phyloP scores from a whole-genome alignment of 73 alveolate species.

The Paramecium octaurelia region DNA sequence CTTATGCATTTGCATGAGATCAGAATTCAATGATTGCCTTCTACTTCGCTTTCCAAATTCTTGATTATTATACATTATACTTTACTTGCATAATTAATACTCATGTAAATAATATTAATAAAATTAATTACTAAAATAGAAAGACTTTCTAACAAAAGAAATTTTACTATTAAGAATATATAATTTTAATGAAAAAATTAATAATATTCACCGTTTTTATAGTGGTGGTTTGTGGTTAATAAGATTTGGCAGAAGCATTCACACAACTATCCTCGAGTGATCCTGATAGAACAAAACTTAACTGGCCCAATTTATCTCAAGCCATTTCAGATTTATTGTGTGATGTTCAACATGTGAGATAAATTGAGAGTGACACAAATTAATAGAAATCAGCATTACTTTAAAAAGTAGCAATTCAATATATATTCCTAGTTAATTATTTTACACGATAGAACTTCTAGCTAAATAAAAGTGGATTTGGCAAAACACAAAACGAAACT shows the following conservation, averaged over 20 bases:
- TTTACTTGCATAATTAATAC: slow-evolving; percentile 48
- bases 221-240: neutral
- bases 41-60: neutral
- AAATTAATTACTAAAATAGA: neutral
- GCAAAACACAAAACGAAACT: slow-evolving; percentile 2
- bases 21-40: neutral
- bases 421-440: neutral
- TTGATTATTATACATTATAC: neutral
- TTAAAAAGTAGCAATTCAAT: neutral
- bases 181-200: neutral
- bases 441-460: neutral
- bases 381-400: neutral
- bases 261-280: neutral
- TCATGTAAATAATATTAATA: neutral
- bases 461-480: slow-evolving; percentile 14
- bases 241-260: slow-evolving; percentile 45
- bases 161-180: neutral
- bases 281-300: slow-evolving; percentile 31
- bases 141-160: neutral
- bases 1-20: neutral
- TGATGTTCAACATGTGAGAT: neutral
- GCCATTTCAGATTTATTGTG: neutral
- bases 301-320: slow-evolving; percentile 22
- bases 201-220: slow-evolving; percentile 1
- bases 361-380: neutral